Evolutionary conservation across 495 filamentous ascomycete genomes (phyloP).

Genomic region (Halenospora varia): DNA sequence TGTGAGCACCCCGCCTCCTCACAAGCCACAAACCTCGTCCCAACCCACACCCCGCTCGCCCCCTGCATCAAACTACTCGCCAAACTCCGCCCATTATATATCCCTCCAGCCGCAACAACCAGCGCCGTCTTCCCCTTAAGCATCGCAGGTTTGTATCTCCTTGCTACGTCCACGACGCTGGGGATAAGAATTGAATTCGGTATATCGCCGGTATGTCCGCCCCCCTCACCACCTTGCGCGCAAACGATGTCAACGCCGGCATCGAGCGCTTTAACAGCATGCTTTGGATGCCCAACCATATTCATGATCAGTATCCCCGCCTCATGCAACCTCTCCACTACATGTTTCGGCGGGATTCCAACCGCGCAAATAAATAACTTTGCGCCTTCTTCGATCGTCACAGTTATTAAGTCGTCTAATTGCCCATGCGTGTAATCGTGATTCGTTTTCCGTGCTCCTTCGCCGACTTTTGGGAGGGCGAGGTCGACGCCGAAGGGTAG

Average conservation of each 20-base stretch:
- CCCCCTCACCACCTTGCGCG: slow-evolving; percentile 76
- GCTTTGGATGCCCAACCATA: slow-evolving; percentile 90
- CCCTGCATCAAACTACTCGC: slow-evolving; percentile 71
- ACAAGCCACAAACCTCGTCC: slow-evolving; percentile 79
- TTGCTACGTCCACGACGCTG: slow-evolving; percentile 70
- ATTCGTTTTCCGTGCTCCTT: slow-evolving; percentile 75
- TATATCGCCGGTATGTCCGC: slow-evolving; percentile 77
- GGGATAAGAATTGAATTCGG: slow-evolving; percentile 69
- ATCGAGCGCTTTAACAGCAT: slow-evolving; percentile 78
- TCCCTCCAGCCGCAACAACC: slow-evolving; percentile 74
- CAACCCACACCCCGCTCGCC: slow-evolving; percentile 75
- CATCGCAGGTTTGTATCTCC: slow-evolving; percentile 50
- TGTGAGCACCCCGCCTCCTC: slow-evolving; percentile 72
- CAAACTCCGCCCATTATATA: slow-evolving; percentile 66
- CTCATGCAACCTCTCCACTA: slow-evolving; percentile 68
- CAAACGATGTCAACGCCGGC: slow-evolving; percentile 82
- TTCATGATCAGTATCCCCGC: slow-evolving; percentile 84
- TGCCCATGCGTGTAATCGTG: slow-evolving; percentile 87
- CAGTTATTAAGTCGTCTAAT: slow-evolving; percentile 76
- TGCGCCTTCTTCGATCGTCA: slow-evolving; percentile 73
- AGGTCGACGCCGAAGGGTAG: slow-evolving; percentile 87
- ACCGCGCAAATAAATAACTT: slow-evolving; percentile 79
- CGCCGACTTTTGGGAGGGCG: slow-evolving; percentile 80
- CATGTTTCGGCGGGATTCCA: slow-evolving; percentile 66
- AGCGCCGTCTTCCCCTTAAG: slow-evolving; percentile 49